phyloP scores from a whole-genome alignment of 208 protist species.

The Leishmania major region DNA sequence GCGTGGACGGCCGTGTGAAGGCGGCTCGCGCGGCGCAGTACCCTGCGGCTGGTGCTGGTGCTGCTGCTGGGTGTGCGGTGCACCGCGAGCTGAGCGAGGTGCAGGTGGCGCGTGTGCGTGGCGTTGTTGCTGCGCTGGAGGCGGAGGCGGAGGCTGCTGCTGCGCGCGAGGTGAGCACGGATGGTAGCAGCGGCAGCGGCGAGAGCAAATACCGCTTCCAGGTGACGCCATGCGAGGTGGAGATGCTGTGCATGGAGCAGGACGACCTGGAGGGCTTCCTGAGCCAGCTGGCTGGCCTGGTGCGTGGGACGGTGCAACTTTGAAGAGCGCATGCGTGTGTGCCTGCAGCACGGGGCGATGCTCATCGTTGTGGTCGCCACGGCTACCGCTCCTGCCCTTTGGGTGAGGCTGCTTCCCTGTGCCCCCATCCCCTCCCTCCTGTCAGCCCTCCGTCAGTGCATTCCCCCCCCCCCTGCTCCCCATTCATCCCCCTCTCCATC shows the following conservation, averaged over 20 bases:
- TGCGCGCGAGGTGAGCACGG: not conserved
- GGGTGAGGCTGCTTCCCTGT: not conserved
- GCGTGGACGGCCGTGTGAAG: conserved; percentile 1
- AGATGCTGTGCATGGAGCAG: conserved; percentile 71
- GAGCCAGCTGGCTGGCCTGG: conserved; percentile 30
- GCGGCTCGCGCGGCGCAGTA: conserved; percentile 14
- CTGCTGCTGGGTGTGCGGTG: conserved; percentile 37
- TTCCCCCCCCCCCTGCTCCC: not conserved
- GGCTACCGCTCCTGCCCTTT: not conserved
- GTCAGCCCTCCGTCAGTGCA: not conserved
- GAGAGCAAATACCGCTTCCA: conserved; percentile 37
- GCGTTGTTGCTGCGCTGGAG: conserved; percentile 35
- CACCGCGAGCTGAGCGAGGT: conserved; percentile 35
- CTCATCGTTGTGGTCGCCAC: not conserved
- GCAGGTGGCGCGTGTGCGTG: conserved; percentile 39
- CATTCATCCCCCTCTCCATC: not conserved
- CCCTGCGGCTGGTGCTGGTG: conserved; percentile 27
- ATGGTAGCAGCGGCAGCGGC: not conserved
- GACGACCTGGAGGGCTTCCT: conserved; percentile 74
- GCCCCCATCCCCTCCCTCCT: not conserved
- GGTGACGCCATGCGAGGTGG: conserved; percentile 74
- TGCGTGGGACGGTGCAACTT: conserved; percentile 31
- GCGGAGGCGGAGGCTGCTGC: conserved; percentile 28
- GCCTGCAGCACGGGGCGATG: not conserved
- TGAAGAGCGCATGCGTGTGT: conserved; percentile 10